A percentile compares a stretch with the other conserved stretches of the same genome.
Conservation (phyloP, 1,139 yeast genomes). For the Taphrina betulina region DNA sequence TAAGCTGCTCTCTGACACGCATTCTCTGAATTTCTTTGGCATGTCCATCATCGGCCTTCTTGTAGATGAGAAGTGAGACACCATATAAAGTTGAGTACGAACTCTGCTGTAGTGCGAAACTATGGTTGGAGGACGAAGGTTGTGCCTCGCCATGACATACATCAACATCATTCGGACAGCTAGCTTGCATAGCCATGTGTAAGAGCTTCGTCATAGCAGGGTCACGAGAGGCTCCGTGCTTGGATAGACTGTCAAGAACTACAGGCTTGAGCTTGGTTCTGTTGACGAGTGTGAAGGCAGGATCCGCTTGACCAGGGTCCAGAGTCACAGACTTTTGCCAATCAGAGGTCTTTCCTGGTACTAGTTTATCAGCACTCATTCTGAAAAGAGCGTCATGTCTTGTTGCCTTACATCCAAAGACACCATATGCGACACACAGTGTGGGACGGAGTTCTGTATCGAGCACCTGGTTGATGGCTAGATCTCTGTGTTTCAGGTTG, state of each 20-base stretch:
- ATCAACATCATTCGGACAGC: conserved; percentile 31
- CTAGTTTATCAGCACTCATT: not conserved
- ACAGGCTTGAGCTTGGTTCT: conserved; percentile 22
- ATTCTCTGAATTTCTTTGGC: conserved; percentile 1
- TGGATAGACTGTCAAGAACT: conserved; percentile 29
- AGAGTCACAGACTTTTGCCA: conserved; percentile 19
- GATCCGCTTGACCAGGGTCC: not conserved
- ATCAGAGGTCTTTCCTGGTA: conserved; percentile 14
- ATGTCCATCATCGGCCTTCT: conserved; percentile 25
- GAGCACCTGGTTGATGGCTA: no score
- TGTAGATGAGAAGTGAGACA: conserved; percentile 24
- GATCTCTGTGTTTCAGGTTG: no score
- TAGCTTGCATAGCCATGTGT: conserved; percentile 32
- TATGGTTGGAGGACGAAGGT: conserved; percentile 24
- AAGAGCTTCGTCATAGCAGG: conserved; percentile 16
- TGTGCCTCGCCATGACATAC: conserved; percentile 19
- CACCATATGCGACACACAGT: conserved; percentile 24
- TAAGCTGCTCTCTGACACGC: conserved; percentile 9
- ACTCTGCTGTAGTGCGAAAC: conserved; percentile 29
- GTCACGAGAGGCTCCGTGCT: conserved; percentile 15
- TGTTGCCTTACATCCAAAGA: conserved; percentile 9
- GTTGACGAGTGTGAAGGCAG: conserved; percentile 9
- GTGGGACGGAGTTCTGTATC: no score
- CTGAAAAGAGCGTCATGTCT: not conserved
- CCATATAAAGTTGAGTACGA: conserved; percentile 29